Evolutionary conservation across 2,329 filamentous ascomycete species (phyloP).

Genomic region (Colletotrichum cereale): DNA sequence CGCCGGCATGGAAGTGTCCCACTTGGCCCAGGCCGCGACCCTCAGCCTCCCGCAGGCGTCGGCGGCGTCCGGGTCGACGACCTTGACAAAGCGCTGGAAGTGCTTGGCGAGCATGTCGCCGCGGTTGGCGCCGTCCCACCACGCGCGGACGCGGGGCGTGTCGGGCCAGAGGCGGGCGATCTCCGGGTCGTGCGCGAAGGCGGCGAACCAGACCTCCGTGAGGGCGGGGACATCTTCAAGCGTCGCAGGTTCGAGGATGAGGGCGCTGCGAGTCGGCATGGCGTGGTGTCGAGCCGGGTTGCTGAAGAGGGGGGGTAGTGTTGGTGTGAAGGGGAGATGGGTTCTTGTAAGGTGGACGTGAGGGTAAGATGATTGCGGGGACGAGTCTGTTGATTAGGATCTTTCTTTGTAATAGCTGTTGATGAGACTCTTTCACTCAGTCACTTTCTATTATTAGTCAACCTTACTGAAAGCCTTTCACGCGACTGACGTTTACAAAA

Average conservation of each 20-base stretch:
- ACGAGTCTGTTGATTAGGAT: neutral
- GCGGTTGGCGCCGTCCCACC: slow-evolving; percentile 36
- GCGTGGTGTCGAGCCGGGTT: neutral
- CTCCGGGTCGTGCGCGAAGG: slow-evolving; percentile 27
- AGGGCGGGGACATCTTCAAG: slow-evolving; percentile 24
- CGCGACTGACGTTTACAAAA: too few species aligned
- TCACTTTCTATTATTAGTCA: too few species aligned
- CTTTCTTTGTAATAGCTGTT: too few species aligned
- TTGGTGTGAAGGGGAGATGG: neutral
- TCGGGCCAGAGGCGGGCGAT: slow-evolving; percentile 34
- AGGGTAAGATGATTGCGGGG: neutral
- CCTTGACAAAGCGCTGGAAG: slow-evolving; percentile 33
- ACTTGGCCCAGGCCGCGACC: slow-evolving; percentile 36
- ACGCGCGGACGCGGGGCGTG: slow-evolving; percentile 27
- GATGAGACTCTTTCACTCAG: too few species aligned
- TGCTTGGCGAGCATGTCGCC: slow-evolving; percentile 28
- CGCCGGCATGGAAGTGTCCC: slow-evolving; percentile 28
- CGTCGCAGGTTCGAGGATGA: neutral
- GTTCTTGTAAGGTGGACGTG: neutral
- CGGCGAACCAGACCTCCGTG: slow-evolving; percentile 38
- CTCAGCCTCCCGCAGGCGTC: slow-evolving; percentile 13
- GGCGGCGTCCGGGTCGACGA: slow-evolving; percentile 6
- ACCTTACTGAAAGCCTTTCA: too few species aligned
- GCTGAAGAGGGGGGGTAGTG: neutral
- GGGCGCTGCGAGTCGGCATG: neutral